Conservation (phyloP, 1,139 yeast genomes). For the Taphrina betulina region DNA sequence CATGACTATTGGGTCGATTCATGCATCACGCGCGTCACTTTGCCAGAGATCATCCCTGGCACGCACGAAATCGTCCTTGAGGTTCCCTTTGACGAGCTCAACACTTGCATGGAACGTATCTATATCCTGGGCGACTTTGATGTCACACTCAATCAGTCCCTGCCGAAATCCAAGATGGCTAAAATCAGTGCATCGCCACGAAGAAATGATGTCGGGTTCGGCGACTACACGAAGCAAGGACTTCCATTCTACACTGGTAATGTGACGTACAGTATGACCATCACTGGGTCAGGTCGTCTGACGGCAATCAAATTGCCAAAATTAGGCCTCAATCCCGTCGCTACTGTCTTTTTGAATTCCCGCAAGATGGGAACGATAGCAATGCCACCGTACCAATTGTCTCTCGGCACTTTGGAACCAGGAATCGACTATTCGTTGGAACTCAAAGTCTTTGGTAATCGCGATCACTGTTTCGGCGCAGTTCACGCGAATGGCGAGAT, state of each 20-base stretch:
- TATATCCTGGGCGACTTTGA: slow-evolving; percentile 11
- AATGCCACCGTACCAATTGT: background rate
- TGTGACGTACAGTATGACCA: background rate
- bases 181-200: slow-evolving; percentile 3
- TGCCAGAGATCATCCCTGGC: slow-evolving; percentile 19
- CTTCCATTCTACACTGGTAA: slow-evolving; percentile 30
- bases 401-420: background rate
- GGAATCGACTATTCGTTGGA: background rate
- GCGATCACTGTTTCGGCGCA: slow-evolving; percentile 32
- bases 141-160: slow-evolving; percentile 3
- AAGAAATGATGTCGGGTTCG: background rate
- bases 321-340: slow-evolving; percentile 24
- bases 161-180: slow-evolving; percentile 16
- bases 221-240: slow-evolving; percentile 16
- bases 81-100: slow-evolving; percentile 19
- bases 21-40: slow-evolving; percentile 4
- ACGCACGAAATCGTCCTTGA: slow-evolving; percentile 10
- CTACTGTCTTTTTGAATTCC: slow-evolving; percentile 3
- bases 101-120: slow-evolving; percentile 26
- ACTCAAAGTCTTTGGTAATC: slow-evolving; percentile 30
- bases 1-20: slow-evolving; percentile 15
- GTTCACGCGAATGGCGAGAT: slow-evolving; percentile 32
- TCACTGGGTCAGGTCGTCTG: background rate
- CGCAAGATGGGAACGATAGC: background rate
- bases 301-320: slow-evolving; percentile 1